phyloP scores from a whole-genome alignment of 2,329 filamentous ascomycete genomes.

The Trichoderma endophyticum region DNA sequence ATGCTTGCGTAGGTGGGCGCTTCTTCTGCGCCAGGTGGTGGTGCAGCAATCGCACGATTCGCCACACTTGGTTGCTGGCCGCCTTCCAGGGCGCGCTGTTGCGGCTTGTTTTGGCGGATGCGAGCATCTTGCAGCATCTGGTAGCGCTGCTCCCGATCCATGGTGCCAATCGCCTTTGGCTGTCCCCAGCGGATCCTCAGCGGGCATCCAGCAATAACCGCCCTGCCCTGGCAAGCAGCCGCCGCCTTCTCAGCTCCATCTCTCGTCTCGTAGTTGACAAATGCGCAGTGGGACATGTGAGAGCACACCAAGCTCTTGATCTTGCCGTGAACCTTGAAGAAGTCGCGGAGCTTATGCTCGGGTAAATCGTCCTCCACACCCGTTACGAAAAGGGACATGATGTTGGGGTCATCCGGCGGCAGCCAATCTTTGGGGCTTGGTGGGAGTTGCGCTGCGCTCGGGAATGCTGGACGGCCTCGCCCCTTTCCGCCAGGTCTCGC shows the following conservation, averaged over 20 bases:
- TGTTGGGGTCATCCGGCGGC: conserved; percentile 77
- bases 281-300: conserved; percentile 95
- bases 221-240: conserved; percentile 78
- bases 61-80: conserved; percentile 32
- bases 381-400: conserved; percentile 92
- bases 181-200: conserved; percentile 88
- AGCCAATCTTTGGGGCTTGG: conserved; percentile 81
- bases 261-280: conserved; percentile 87
- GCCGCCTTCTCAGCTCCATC: conserved; percentile 84
- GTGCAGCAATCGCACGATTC: conserved; percentile 45
- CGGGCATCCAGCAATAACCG: conserved; percentile 87
- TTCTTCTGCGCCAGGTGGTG: conserved; percentile 73
- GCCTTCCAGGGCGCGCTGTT: conserved; percentile 33
- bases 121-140: conserved; percentile 74
- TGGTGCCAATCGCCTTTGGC: conserved; percentile 85
- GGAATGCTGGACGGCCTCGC: conserved; percentile 56
- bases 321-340: conserved; percentile 85
- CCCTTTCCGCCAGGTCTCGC: conserved; percentile 43
- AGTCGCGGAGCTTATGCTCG: conserved; percentile 84
- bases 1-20: conserved; percentile 78
- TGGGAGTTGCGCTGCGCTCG: conserved; percentile 68
- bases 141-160: conserved; percentile 81
- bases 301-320: conserved; percentile 92
- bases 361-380: conserved; percentile 95
- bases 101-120: conserved; percentile 34